Conservation (phyloP, 75 land plant genomes). For the Selaginella tamariscina region DNA sequence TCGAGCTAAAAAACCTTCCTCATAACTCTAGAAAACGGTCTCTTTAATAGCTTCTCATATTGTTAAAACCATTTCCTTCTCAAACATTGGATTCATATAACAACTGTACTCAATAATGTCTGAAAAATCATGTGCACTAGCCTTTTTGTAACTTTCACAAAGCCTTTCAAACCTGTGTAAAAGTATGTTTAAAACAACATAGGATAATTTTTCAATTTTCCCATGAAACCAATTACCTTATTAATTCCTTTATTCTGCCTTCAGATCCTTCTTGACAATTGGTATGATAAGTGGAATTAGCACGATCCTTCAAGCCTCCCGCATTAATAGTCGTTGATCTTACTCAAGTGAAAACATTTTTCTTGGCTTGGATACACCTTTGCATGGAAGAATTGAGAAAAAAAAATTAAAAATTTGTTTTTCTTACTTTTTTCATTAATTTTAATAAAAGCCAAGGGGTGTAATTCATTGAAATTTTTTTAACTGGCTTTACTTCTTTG, state of each 20-base stretch:
- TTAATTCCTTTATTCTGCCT: background rate
- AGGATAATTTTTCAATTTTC: background rate
- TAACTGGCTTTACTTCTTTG: background rate
- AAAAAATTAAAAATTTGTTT: background rate
- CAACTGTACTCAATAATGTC: background rate
- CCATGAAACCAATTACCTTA: background rate
- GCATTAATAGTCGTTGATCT: background rate
- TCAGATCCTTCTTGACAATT: background rate
- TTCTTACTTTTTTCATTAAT: background rate
- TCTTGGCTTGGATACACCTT: background rate
- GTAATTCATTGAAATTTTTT: background rate
- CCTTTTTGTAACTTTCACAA: background rate
- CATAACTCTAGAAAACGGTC: no score
- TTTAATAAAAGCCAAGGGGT: background rate
- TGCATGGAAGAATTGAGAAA: background rate
- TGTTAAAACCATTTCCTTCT: background rate
- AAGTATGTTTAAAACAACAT: background rate
- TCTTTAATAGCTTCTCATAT: background rate
- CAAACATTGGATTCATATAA: background rate
- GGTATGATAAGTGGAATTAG: background rate
- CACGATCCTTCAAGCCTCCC: background rate
- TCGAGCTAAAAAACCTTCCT: background rate
- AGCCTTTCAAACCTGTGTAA: background rate
- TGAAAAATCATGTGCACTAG: background rate
- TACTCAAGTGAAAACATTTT: background rate